Base-by-base conservation (phyloP, 164 flowering plant genomes). In the Saururus chinensis region DNA sequence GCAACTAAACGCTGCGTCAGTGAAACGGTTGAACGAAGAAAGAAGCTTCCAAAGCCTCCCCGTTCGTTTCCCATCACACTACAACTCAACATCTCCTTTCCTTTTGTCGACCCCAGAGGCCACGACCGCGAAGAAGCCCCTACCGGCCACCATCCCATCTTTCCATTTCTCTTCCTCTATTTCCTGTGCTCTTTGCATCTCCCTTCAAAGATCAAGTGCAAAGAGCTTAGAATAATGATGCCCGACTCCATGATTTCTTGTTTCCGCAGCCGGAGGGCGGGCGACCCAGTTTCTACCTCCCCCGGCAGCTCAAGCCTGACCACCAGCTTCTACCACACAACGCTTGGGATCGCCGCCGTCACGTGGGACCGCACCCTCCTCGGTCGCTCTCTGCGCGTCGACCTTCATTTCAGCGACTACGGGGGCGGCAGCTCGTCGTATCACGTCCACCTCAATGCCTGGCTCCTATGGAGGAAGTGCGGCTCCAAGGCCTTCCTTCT, bases 351-450 rank as follows among this genome's bases (percentile, higher is more conserved):
- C 53, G 73, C 81, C 67, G 73, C 83, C n/a, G 78, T 90, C 68
- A 80, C 92, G 14, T 90, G 97, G 97, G 80, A 80, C 10, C 77
- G 80, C 21, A 71, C 71, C 66, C 61, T 83, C 68, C 59, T 86
- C 41, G 80, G 87, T 70, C 80, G 79, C 57, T 70, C 85, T 30
- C 81, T 87, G 68, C 77, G 75, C 64, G 74, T 85, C 54, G 67
- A 77, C 49, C 76, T 79, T 68, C 79, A 65, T 63, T 67, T 66
- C 62, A 13, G 45, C 53, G 56, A 35, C 26, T 21, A 66, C 61
- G 37, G 37, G 37, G 49, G 49, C 49, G 49, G 1, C 49, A 51
- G 62, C 8, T 26, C 56, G 51, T 58, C 81, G 24, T 79, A 82
- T 64, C 75, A 63, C 53, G 81, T 91, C 71, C 76, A 70, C 23